Evolutionary conservation across 1,139 yeast species (phyloP).

Genomic region (Candida dubliniensis): DNA sequence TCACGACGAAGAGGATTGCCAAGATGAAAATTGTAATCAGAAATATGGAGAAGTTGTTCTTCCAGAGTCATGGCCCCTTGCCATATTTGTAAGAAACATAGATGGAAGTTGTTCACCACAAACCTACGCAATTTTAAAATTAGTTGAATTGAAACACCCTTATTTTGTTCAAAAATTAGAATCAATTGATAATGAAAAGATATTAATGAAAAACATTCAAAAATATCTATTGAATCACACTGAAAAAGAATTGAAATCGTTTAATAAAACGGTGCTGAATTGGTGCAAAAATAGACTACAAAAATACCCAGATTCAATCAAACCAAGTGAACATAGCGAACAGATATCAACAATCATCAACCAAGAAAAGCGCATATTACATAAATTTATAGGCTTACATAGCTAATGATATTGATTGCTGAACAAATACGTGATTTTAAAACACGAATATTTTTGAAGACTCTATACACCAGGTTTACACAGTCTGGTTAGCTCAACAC

Average conservation of each 20-base stretch:
- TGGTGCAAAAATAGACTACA: constrained; percentile 25
- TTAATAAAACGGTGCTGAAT: constrained; percentile 16
- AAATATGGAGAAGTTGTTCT: constrained; percentile 19
- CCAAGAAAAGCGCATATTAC: constrained; percentile 20
- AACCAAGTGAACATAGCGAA: constrained; percentile 12
- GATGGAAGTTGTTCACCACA: constrained; percentile 28
- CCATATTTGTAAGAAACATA: constrained; percentile 22
- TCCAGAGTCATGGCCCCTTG: constrained; percentile 32
- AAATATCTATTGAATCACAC: constrained; percentile 14
- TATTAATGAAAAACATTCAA: constrained; percentile 9
- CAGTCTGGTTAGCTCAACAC: no score
- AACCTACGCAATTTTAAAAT: constrained; percentile 26
- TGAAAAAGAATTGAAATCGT: constrained; percentile 13
- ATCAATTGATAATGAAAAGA: constrained; percentile 8
- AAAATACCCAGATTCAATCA: constrained; percentile 14
- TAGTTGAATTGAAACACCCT: constrained; percentile 27
- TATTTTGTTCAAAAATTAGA: constrained; percentile 21
- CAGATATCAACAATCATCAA: constrained; percentile 15
- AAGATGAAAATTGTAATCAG: constrained; percentile 13
- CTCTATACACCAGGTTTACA: no score
- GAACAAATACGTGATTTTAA: no score
- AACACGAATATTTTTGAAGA: neutral
- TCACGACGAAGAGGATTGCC: constrained; percentile 18
- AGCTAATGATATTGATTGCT: neutral
- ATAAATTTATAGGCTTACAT: constrained; percentile 13